These are phyloP conservation scores for Pythium sp. DNA, from an alignment of 352 stramenopile species.

Conservation along the genomic window DNA sequence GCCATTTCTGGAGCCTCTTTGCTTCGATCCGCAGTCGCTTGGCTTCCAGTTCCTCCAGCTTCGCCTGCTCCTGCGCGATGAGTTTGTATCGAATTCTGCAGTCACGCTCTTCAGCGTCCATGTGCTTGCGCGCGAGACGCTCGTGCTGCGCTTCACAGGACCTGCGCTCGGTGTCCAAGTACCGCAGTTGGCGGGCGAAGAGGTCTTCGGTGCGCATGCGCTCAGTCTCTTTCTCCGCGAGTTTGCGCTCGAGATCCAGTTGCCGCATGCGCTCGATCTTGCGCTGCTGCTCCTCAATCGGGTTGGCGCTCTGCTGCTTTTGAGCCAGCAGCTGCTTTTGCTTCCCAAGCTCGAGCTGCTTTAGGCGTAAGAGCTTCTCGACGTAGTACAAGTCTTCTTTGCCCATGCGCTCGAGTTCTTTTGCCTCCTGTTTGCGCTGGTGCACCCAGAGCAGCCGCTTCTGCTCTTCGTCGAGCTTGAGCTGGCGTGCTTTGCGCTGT, in stretches of 20 bases:
- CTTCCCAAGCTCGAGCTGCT: constrained; percentile 17
- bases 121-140: constrained; percentile 34
- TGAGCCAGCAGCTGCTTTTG: constrained; percentile 18
- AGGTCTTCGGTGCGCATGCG: constrained; percentile 53
- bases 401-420: constrained; percentile 41
- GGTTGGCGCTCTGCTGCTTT: constrained; percentile 21
- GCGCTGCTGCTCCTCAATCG: constrained; percentile 41
- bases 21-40: constrained; percentile 37
- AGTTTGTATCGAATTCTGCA: constrained; percentile 31
- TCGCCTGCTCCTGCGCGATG: constrained; percentile 20
- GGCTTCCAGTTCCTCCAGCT: constrained; percentile 27
- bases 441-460: constrained; percentile 27
- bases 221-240: constrained; percentile 26
- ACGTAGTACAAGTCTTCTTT: constrained; percentile 60
- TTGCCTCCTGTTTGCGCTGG: constrained; percentile 24
- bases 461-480: constrained; percentile 20
- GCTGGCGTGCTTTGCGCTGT: constrained; percentile 22
- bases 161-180: constrained; percentile 28
- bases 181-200: constrained; percentile 38
- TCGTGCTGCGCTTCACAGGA: constrained; percentile 38
- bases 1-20: constrained; percentile 25
- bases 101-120: constrained; percentile 46
- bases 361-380: constrained; percentile 36
- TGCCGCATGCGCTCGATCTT: constrained; percentile 46
- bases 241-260: constrained; percentile 35